A percentile compares a stretch with the other conserved stretches of the same genome.
Conservation (phyloP, 352 stramenopile species). For the Phytophthora crassamura region DNA sequence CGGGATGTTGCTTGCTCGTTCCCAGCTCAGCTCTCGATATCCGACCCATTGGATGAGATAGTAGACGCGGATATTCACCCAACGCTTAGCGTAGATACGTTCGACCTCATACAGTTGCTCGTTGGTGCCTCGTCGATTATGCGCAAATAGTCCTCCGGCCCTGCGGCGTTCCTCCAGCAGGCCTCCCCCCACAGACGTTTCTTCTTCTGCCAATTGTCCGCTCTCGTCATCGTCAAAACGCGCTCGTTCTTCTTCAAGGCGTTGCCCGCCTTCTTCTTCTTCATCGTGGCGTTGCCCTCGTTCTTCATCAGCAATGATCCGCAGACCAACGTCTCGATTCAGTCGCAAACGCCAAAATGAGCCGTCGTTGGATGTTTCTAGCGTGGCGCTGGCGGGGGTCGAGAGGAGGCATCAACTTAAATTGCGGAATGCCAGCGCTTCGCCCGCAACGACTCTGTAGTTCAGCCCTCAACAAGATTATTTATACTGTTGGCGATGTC, state of each 20-base stretch:
- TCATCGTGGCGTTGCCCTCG: background rate
- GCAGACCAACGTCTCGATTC: background rate
- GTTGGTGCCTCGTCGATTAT: background rate
- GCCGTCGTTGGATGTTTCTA: background rate
- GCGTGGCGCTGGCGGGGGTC: background rate
- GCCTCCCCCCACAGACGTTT: background rate
- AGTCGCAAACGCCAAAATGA: background rate
- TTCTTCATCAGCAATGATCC: background rate
- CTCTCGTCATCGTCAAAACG: too few species aligned
- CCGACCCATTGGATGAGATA: constrained; percentile 8
- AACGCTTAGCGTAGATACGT: constrained; percentile 8
- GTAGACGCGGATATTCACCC: background rate
- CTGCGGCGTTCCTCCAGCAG: background rate
- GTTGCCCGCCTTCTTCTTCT: background rate
- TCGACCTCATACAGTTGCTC: background rate
- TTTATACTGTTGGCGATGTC: too few species aligned
- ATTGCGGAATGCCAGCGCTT: too few species aligned
- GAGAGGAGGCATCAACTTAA: background rate
- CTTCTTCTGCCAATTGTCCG: too few species aligned
- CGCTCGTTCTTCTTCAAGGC: too few species aligned
- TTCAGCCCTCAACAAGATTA: too few species aligned
- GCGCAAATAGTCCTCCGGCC: background rate
- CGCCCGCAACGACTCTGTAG: too few species aligned
- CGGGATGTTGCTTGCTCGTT: background rate
- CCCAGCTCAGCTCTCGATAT: constrained; percentile 4